A percentile compares a stretch with the other conserved stretches of the same genome.
Conservation (phyloP, 2,329 filamentous ascomycete genomes). For the Magnaporthiopsis incrustans region DNA sequence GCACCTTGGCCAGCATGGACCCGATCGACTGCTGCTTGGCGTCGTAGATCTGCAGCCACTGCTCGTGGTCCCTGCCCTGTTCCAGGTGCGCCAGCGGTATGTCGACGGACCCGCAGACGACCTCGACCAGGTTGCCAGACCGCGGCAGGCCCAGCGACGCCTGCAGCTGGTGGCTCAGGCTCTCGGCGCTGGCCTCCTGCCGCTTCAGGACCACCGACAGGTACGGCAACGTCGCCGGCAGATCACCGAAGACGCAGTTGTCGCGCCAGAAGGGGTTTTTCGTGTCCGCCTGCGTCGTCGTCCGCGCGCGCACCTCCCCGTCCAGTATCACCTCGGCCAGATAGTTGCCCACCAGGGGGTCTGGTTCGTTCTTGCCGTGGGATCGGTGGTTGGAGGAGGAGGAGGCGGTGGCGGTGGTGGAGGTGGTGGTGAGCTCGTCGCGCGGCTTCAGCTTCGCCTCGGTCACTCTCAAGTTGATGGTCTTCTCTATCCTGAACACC, state of each 20-base stretch:
- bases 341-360: conserved; percentile 57
- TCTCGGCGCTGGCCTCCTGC: conserved; percentile 42
- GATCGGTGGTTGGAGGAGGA: not conserved
- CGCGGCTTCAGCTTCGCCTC: conserved; percentile 51
- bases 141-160: conserved; percentile 34
- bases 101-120: conserved; percentile 66
- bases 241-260: conserved; percentile 67
- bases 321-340: conserved; percentile 74
- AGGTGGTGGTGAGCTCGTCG: conserved; percentile 14
- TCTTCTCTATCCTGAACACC: conserved; percentile 55
- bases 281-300: conserved; percentile 61
- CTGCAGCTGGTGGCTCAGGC: conserved; percentile 34
- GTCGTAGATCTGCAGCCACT: conserved; percentile 80
- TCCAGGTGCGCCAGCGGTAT: conserved; percentile 74
- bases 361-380: conserved; percentile 16
- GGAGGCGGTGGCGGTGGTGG: too few species aligned
- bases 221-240: conserved; percentile 60
- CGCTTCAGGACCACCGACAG: conserved; percentile 67
- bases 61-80: conserved; percentile 68
- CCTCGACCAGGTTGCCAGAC: conserved; percentile 37
- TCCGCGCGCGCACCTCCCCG: conserved; percentile 69
- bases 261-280: conserved; percentile 77
- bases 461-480: conserved; percentile 48
- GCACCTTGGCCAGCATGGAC: conserved; percentile 75
- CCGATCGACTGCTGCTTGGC: conserved; percentile 69